phyloP scores from a whole-genome alignment of 2,329 filamentous ascomycete genomes.

The Neoascochyta sp. region DNA sequence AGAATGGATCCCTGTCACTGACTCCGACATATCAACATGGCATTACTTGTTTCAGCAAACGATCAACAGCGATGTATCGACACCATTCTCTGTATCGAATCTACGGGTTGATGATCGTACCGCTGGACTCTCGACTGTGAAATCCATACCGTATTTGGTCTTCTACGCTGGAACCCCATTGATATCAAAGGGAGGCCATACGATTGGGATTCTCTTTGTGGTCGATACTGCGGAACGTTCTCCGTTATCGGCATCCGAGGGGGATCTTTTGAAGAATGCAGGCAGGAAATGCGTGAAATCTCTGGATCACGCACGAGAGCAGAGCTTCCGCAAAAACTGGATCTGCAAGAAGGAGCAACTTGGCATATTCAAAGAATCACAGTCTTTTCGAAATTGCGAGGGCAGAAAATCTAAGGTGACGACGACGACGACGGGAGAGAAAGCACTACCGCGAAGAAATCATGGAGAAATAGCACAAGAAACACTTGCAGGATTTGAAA shows the following conservation, averaged over 20 bases:
- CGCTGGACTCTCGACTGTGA: neutral
- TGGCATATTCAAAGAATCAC: constrained; percentile 4
- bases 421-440: too few species aligned
- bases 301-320: constrained; percentile 10
- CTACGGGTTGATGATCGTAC: constrained; percentile 1
- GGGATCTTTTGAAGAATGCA: constrained; percentile 3
- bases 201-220: constrained; percentile 13
- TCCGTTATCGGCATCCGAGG: constrained; percentile 3
- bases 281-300: constrained; percentile 9
- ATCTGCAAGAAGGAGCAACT: constrained; percentile 3
- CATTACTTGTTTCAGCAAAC: constrained; percentile 1
- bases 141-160: neutral
- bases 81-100: constrained; percentile 1
- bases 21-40: too few species aligned
- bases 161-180: constrained; percentile 11
- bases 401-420: too few species aligned
- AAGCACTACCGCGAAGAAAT: too few species aligned
- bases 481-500: neutral
- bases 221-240: constrained; percentile 3
- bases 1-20: too few species aligned
- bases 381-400: too few species aligned
- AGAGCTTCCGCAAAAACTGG: constrained; percentile 5
- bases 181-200: constrained; percentile 4
- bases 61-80: neutral
- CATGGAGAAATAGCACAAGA: neutral